Conservation (phyloP, 2,329 filamentous ascomycete genomes). For the Cladophialophora exuberans region DNA sequence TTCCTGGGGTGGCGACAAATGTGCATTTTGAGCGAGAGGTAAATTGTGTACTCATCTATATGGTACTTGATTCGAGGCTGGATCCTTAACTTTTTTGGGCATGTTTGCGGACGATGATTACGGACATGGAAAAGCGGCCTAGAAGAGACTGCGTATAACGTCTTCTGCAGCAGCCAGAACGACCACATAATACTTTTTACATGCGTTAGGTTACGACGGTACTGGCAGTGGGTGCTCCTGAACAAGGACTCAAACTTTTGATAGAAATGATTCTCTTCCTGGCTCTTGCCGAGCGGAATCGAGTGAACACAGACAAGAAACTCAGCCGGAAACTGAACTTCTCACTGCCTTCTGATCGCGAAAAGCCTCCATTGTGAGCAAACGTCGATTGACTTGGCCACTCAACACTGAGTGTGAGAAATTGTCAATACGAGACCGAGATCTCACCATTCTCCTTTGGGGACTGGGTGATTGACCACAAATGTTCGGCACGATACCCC, state of each 20-base stretch:
- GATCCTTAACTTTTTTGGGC: no score
- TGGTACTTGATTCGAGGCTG: neutral
- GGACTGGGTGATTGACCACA: neutral
- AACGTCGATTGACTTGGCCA: no score
- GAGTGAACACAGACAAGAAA: neutral
- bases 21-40: slow-evolving; percentile 8
- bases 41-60: slow-evolving; percentile 4
- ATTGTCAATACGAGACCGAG: neutral
- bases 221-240: no score
- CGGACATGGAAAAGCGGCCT: neutral
- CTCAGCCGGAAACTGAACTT: no score
- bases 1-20: neutral
- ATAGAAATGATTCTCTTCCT: slow-evolving; percentile 7
- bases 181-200: slow-evolving; percentile 4
- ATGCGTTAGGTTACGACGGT: slow-evolving; percentile 1
- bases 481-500: slow-evolving; percentile 1
- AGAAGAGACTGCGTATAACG: neutral
- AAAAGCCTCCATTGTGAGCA: no score
- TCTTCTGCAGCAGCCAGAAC: neutral
- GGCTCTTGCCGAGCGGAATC: slow-evolving; percentile 6
- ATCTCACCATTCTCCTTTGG: neutral
- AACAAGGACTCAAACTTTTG: no score
- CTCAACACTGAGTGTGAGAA: no score
- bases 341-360: no score
- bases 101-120: neutral